Evolutionary conservation across 2,329 filamentous ascomycete genomes (phyloP).

Genomic region (Colletotrichum sp.): DNA sequence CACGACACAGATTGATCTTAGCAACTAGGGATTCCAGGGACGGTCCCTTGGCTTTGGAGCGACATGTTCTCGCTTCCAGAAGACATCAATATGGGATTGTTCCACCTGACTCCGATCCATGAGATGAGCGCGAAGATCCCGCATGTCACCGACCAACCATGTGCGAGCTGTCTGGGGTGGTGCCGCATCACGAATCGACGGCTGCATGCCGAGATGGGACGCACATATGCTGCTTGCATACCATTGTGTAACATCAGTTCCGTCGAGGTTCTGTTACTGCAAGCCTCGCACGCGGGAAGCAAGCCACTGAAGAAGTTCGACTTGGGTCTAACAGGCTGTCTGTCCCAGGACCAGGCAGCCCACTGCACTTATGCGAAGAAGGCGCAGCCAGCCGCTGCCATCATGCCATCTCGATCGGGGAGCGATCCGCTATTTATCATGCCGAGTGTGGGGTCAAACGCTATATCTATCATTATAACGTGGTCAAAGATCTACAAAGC

Average conservation of each 20-base stretch:
- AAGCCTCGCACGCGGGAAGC: not conserved
- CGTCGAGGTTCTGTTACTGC: not conserved
- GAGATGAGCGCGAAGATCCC: not conserved
- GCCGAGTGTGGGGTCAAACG: not conserved
- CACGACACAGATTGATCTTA: not conserved
- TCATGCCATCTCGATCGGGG: not conserved
- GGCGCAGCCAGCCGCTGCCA: not conserved
- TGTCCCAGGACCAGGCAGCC: not conserved
- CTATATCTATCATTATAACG: not conserved
- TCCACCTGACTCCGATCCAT: not conserved
- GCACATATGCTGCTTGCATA: not conserved
- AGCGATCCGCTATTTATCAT: not conserved
- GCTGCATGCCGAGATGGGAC: slow-evolving; percentile 9
- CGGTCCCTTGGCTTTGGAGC: not conserved
- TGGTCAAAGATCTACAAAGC: not conserved
- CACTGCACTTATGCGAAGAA: not conserved
- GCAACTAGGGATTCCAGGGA: not conserved
- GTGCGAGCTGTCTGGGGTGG: not conserved
- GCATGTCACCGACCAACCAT: slow-evolving; percentile 9
- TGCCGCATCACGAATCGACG: not conserved
- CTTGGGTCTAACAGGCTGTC: not conserved
- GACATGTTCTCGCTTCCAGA: not conserved
- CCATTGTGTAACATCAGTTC: not conserved
- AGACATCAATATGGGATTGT: not conserved
- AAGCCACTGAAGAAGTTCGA: not conserved